Conservation (phyloP, 2,329 filamentous ascomycete species). For the Golovinomyces cichoracearum region DNA sequence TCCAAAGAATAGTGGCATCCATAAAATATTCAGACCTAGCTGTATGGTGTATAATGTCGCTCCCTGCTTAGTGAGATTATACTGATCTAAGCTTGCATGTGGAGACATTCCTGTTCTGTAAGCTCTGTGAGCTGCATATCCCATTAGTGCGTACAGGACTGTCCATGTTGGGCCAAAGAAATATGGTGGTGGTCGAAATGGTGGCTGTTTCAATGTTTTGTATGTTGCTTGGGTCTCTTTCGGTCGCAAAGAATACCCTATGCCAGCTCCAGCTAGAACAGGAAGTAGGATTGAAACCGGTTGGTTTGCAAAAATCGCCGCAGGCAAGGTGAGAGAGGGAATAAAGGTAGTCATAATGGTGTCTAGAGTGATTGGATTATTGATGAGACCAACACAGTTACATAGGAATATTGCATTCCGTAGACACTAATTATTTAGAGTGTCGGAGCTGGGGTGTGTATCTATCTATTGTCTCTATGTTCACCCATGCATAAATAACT, state of each 20-base stretch:
- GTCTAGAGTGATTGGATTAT: background rate
- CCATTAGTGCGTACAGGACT: conserved; percentile 50
- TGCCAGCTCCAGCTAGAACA: conserved; percentile 42
- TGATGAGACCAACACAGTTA: too few species aligned
- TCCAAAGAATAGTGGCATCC: conserved; percentile 88
- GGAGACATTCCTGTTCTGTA: conserved; percentile 24
- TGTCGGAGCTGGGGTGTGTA: too few species aligned
- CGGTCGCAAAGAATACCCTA: conserved; percentile 41
- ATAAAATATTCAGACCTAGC: conserved; percentile 59
- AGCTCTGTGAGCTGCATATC: conserved; percentile 64
- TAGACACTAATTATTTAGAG: too few species aligned
- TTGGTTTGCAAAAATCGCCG: conserved; percentile 42
- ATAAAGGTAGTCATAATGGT: conserved; percentile 52
- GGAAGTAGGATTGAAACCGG: conserved; percentile 53
- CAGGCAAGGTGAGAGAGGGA: conserved; percentile 50
- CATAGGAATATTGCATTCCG: too few species aligned
- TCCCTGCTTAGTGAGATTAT: conserved; percentile 29
- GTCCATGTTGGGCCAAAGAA: conserved; percentile 41
- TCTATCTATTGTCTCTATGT: background rate
- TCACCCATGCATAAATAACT: background rate
- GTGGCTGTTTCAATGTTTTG: conserved; percentile 38
- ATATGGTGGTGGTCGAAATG: conserved; percentile 31
- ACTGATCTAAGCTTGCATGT: conserved; percentile 7
- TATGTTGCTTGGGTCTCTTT: conserved; percentile 36
- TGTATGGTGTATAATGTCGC: conserved; percentile 68